phyloP scores from a whole-genome alignment of 2,329 filamentous ascomycete species.

The Bipolaris victoriae region DNA sequence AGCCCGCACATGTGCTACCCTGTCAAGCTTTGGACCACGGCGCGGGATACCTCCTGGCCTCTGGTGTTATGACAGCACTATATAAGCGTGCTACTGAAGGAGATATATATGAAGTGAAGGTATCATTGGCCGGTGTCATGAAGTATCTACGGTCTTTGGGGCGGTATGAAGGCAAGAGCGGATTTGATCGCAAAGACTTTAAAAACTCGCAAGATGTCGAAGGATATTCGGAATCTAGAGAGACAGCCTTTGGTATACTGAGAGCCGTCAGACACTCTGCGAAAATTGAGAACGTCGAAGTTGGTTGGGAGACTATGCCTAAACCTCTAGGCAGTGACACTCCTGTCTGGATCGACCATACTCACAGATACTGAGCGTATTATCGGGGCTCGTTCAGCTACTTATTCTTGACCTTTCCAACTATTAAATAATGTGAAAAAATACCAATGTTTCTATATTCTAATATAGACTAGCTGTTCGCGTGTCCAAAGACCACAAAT shows the following conservation, averaged over 20 bases:
- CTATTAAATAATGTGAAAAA: neutral
- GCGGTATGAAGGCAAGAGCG: conserved; percentile 53
- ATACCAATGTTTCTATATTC: neutral
- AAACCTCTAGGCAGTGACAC: conserved; percentile 57
- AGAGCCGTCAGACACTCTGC: conserved; percentile 58
- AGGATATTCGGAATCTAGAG: conserved; percentile 53
- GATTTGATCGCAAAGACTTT: conserved; percentile 52
- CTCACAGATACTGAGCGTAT: neutral
- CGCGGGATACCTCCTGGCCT: conserved; percentile 61
- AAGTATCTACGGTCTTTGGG: conserved; percentile 63
- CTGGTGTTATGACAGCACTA: conserved; percentile 60
- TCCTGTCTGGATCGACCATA: conserved; percentile 46
- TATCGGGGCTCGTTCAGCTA: neutral
- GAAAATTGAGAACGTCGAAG: conserved; percentile 52
- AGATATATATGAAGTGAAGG: conserved; percentile 59
- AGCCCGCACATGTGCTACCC: conserved; percentile 54
- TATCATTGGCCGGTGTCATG: conserved; percentile 62
- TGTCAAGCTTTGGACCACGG: conserved; percentile 65
- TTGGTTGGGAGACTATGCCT: conserved; percentile 61
- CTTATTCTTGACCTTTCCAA: neutral
- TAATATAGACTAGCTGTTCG: neutral
- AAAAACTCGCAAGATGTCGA: conserved; percentile 38
- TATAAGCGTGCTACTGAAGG: conserved; percentile 55
- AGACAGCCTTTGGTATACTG: conserved; percentile 56
- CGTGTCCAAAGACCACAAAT: neutral